Base-by-base conservation (phyloP, 352 stramenopile species). In the Phytopythium delawarense region DNA sequence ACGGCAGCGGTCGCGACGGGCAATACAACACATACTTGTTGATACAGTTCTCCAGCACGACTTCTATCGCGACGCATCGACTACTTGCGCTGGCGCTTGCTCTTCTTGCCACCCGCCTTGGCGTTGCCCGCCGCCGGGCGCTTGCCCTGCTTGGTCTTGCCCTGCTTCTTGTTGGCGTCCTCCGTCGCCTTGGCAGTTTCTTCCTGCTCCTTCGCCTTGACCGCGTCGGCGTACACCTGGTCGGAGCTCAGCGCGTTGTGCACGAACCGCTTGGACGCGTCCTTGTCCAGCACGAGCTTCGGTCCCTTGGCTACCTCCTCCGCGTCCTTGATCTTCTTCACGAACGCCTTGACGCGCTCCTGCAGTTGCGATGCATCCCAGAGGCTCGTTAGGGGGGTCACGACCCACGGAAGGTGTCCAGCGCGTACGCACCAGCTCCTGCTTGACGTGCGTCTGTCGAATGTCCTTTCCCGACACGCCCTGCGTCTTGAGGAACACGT, bases 271-370 rank as follows among this genome's bases (percentile, higher is more conserved):
- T 91, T 90, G 20, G 84, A 87, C 20, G 84, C 84, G 32, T 84
- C 80, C 65, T 89, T 91, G 62, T 94, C 87, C 28, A 96, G 71
- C 66, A 80, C 69, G 28, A 94, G 68, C 58, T 84, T 84, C 6
- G 84, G 87, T 0, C 81, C 83, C 71, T 92, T 92, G 1, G 78
- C 75, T 35, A 92, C 67, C 62, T 92, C 84, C 59, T 96, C 85
- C n/a, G 84, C 76, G 61, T 92, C 86, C 62, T 92, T 96, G 63
- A 96, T 96, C 62, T 92, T 94, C 72, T 94, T 91, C 51, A 96
- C 84, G 60, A 94, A 96, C 16, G 70, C 62, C 70, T 96, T 94
- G 44, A 96, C 87, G 35, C 87, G 87, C 46, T 96, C 87, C 82
- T 91, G 44, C 39, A 40, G 11, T 12, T 4, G 28, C 15, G 6